Evolutionary conservation across 73 alveolate species (phyloP), one percentile per base, ranked within the genome.

Genomic region (Paramecium tetraurelia): DNA sequence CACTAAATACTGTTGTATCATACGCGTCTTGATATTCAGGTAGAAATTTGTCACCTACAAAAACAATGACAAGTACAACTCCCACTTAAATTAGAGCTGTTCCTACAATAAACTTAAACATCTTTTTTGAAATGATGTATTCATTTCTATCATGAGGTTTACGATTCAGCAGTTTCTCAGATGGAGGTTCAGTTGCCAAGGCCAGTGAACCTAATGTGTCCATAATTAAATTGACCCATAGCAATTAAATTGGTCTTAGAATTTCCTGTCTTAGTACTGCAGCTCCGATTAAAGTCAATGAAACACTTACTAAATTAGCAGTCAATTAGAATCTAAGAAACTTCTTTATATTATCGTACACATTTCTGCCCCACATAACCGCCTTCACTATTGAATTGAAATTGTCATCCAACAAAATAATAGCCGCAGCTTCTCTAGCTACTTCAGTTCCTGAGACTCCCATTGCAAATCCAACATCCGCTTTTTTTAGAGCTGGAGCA

Each of bases 401-500:
- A 95, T 98, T 97, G 92, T 98, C 99, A 96, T 98, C 99, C n/a
- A 98, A 95, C 35, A 98, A 89, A 71, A 98, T 97, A 57, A 98
- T 98, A 94, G 97, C 99, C 21, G 99, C 96, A 35, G 99, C 99
- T 83, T 98, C 99, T 85, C 98, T 98, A 10, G 99, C 99, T 24
- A 98, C 98, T 94, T 97, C 99, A 50, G 99, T 98, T 48, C 99
- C 99, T 48, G 99, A 96, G 20, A 94, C 93, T 38, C 97, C 97
- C 99, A 97, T 96, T 21, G 99, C 97, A 92, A 97, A 96, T 22
- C 99, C 99, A 33, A 97, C 97, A 96, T 97, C 99, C 50, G 98
- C 95, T 90, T 96, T 95, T 29, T 93, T 95, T 71, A 97, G 69
- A 43, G 98, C 99, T 35, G 98, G 99, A 18, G 98, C 99, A 93